Percentiles rank a stretch among this genome's conserved stretches.
phyloP scores from a whole-genome alignment of 257 asterid species.

The Craterostigma plantagineum region DNA sequence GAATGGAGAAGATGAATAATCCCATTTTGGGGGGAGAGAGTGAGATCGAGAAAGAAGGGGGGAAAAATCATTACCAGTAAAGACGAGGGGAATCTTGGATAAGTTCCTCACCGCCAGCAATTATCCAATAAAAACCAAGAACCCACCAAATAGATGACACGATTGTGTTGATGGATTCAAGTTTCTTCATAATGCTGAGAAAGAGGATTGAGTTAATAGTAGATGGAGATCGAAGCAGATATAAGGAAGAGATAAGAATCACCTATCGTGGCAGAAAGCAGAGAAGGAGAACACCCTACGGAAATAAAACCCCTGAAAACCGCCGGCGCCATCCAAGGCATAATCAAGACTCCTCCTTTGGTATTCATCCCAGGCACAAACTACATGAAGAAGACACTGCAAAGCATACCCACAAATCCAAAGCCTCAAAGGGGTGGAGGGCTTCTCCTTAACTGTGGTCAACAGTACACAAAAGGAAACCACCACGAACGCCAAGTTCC shows the following conservation, averaged over 20 bases:
- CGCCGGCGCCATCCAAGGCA: not conserved
- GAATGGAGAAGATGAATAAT: too few species aligned
- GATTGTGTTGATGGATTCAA: constrained; percentile 54
- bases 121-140: constrained; percentile 75
- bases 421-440: constrained; percentile 59
- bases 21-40: too few species aligned
- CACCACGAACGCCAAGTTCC: constrained; percentile 62
- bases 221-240: too few species aligned
- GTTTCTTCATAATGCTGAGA: constrained; percentile 45
- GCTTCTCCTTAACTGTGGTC: constrained; percentile 37
- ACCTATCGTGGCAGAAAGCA: constrained; percentile 37
- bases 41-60: too few species aligned
- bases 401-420: constrained; percentile 80
- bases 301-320: constrained; percentile 11
- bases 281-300: constrained; percentile 19
- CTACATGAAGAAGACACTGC: constrained; percentile 65
- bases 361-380: constrained; percentile 44
- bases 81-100: constrained; percentile 74
- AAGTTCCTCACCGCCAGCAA: constrained; percentile 63
- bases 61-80: constrained; percentile 40
- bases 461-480: constrained; percentile 49
- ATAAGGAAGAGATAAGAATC: not conserved
- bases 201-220: constrained; percentile 6
- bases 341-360: constrained; percentile 18
- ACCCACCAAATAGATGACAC: constrained; percentile 90